Evolutionary conservation across 2,329 filamentous ascomycete species (phyloP), one percentile per base, ranked within the genome.

Genomic region (Penicillium sp.): DNA sequence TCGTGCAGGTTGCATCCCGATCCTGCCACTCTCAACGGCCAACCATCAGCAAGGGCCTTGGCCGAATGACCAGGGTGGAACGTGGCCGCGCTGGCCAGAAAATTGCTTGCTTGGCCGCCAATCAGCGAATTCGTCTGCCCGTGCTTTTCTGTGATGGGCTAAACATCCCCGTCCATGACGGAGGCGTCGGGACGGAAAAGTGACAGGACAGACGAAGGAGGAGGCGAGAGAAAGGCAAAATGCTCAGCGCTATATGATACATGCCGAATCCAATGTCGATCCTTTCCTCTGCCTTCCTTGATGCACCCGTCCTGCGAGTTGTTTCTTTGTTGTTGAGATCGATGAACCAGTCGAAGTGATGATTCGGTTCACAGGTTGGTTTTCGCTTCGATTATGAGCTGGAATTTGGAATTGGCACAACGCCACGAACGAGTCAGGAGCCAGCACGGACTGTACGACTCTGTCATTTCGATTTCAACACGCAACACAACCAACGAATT

Each of bases 1-100:
- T 61, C 55, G 49, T 62, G 63, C 61, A 65, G 60, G 39, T 57
- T 57, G 34, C 52, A 56, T 58, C 38, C 34, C 41, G 51, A 57
- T 56, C 56, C 43, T 51, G 49, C 55, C 54, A 17, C 25, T 34
- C 14, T 38, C 49, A 57, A 63, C 58, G 58, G 55, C 49, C 58
- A 60, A 56, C 52, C 50, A 62, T 52, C 38, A 42, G 22, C 45
- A 50, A 55, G 25, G 50, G 54, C n/a, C 45, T 8, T n/a, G 37
- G 43, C 39, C 34, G n/a, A 38, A 35, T 43, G 39, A 53, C 55
- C 56, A 58, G 57, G 50, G 59, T 63, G 45, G 48, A 65, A 63
- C 61, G 63, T 62, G 61, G 62, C 35, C 35, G 43, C n/a, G 17
- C 25, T 34, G 5, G 31, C 57, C 47, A 28, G 31, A 41, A 31